Conservation (phyloP, 345 rosid genomes). For the Aurinia saxatilis region DNA sequence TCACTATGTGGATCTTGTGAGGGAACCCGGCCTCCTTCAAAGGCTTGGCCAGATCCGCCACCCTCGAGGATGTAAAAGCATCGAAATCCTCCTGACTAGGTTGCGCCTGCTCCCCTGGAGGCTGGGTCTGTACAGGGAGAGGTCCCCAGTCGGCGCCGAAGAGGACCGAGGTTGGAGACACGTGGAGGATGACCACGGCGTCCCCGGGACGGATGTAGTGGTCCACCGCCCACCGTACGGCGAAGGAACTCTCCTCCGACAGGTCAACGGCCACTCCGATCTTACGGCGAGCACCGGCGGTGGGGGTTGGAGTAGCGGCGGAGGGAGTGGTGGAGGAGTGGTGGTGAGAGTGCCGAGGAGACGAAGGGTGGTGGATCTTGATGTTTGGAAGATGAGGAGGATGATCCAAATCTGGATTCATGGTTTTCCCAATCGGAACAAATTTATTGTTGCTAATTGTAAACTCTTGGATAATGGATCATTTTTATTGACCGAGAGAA, state of each 20-base stretch:
- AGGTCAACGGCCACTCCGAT: conserved; percentile 93
- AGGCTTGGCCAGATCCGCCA: conserved; percentile 71
- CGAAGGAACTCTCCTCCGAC: conserved; percentile 78
- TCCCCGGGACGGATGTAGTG: no score
- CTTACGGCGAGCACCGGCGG: conserved; percentile 81
- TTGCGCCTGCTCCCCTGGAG: conserved; percentile 22
- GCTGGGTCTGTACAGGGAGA: no score
- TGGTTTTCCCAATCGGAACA: no score
- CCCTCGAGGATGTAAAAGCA: conserved; percentile 58
- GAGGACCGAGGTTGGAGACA: no score
- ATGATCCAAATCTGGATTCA: conserved; percentile 40
- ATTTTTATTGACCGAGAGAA: no score
- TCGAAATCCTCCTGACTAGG: conserved; percentile 69
- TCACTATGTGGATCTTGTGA: conserved; percentile 77
- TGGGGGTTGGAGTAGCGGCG: conserved; percentile 58
- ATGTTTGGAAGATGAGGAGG: conserved; percentile 69
- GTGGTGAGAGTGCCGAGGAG: no score
- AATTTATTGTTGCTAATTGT: no score
- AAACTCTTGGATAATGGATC: no score
- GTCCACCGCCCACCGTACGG: no score
- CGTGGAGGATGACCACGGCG: no score
- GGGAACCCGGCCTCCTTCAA: conserved; percentile 82
- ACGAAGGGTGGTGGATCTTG: conserved; percentile 56
- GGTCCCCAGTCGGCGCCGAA: conserved; percentile 99
- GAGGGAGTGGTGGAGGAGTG: no score